These are phyloP conservation scores for Albugo candida DNA, from an alignment of 352 stramenopile genomes.

Conservation along the genomic window DNA sequence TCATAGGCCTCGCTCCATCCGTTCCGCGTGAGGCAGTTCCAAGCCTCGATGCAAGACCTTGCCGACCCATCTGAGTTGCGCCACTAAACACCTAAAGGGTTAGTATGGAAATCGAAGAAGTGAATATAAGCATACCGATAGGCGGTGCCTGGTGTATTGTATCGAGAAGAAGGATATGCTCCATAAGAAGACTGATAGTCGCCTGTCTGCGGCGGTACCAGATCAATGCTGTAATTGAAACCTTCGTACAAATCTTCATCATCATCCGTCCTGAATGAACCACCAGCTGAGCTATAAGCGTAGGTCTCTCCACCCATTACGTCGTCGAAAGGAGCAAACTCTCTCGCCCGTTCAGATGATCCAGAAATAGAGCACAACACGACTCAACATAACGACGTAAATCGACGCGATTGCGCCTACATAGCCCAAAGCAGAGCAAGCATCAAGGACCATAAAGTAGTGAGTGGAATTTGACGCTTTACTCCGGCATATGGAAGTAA, in stretches of 20 bases:
- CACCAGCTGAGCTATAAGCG: conserved; percentile 20
- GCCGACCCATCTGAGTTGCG: conserved; percentile 32
- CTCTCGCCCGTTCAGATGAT: too few species aligned
- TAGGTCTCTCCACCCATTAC: too few species aligned
- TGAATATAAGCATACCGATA: conserved; percentile 21
- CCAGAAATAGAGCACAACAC: too few species aligned
- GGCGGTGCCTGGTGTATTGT: conserved; percentile 43
- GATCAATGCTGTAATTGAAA: conserved; percentile 80
- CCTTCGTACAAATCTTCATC: conserved; percentile 80
- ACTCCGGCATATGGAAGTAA: conserved; percentile 39
- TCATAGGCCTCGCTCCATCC: conserved; percentile 80
- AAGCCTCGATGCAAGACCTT: conserved; percentile 32
- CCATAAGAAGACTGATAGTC: conserved; percentile 48
- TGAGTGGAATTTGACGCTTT: too few species aligned
- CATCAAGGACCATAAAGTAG: too few species aligned
- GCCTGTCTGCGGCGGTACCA: conserved; percentile 40
- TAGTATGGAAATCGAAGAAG: not conserved
- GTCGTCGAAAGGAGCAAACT: too few species aligned
- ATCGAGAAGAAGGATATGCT: conserved; percentile 21
- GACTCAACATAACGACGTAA: too few species aligned
- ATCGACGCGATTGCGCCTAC: too few species aligned
- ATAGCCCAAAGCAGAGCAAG: too few species aligned
- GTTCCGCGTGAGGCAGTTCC: conserved; percentile 26
- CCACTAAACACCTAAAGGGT: not conserved
- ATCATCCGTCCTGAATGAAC: conserved; percentile 53